Percentiles rank a stretch among this genome's conserved stretches.
These are phyloP conservation scores for Vitis cinerea DNA, from an alignment of 164 flowering plant species.

Conservation along the genomic window DNA sequence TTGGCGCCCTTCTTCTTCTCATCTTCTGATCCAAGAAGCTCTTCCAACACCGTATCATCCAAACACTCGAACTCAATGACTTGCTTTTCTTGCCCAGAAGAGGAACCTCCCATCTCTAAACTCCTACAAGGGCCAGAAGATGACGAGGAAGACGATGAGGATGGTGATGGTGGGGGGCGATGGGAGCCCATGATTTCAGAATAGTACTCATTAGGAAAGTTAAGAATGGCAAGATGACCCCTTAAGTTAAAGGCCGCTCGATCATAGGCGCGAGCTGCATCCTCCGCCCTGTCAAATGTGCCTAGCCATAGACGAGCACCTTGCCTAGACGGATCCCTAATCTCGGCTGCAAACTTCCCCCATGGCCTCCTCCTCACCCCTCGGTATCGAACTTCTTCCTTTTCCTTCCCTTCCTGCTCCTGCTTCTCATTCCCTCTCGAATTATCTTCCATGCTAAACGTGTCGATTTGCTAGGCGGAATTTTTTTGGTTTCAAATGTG, in stretches of 20 bases:
- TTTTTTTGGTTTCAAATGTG: too few relatives aligned
- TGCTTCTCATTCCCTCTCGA: slow-evolving; percentile 4
- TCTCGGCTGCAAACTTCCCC: slow-evolving; percentile 41
- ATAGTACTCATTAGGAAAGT: slow-evolving; percentile 31
- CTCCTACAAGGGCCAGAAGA: not conserved
- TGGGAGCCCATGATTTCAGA: slow-evolving; percentile 10
- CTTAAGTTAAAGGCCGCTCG: slow-evolving; percentile 29
- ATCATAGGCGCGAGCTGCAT: slow-evolving; percentile 38
- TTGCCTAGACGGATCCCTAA: slow-evolving; percentile 33
- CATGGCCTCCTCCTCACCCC: slow-evolving; percentile 36
- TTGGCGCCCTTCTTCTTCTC: slow-evolving; percentile 21
- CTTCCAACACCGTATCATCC: slow-evolving; percentile 35
- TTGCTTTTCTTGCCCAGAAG: slow-evolving; percentile 12
- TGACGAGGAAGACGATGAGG: slow-evolving; percentile 5
- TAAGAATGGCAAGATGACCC: slow-evolving; percentile 32
- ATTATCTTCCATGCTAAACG: slow-evolving; percentile 10
- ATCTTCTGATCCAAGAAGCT: slow-evolving; percentile 27
- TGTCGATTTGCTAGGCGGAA: not conserved
- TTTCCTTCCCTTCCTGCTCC: slow-evolving; percentile 10
- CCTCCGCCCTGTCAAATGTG: slow-evolving; percentile 35
- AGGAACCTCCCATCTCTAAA: slow-evolving; percentile 11
- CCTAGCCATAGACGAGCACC: slow-evolving; percentile 36
- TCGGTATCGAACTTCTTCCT: slow-evolving; percentile 25
- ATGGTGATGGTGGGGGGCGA: slow-evolving; percentile 7
- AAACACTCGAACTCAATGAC: slow-evolving; percentile 35